Base-by-base conservation (phyloP, 2,329 filamentous ascomycete species). In the Ilyonectria sp. region DNA sequence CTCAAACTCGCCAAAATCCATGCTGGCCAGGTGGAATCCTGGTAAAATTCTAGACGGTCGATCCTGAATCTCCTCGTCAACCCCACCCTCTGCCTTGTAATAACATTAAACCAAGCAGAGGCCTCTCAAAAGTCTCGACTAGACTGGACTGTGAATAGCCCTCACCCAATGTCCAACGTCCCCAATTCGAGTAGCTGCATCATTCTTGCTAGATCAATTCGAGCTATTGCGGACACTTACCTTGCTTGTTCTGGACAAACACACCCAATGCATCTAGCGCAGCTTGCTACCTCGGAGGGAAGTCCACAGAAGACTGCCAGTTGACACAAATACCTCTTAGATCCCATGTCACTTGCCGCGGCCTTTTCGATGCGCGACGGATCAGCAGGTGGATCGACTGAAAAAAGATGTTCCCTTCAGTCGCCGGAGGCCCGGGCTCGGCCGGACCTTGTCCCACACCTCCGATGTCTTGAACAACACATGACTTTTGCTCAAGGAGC, bases 21-120 rank as follows among this genome's bases (percentile, higher is more conserved):
- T 43, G 40, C 2, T 17, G 15, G n/a, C 17, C 37, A 8, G 40
- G 15, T n/a, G n/a, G 40, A 53, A 53, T 35, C 31, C n/a, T 35
- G 31, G 50, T 53, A 37, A 53, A 53, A 52, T 21, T 52, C 29
- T 10, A 33, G 31, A 21, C n/a, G 21, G 29, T 53, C 21, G 50
- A 53, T n/a, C n/a, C 31, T 35, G 50, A 9, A 9, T 53, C 33
- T 53, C 31, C 29, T 19, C 29, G 29, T 19, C 49, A 33, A 4
- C 29, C 33, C 29, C 50, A 7, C 29, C 50, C 50, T 31, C 15
- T 26, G 26, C 17, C n/a, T 35, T 29, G 11, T 53, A 35, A 53
- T 21, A 53, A 46, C 50, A 35, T 33, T 31, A 31, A 35, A 31
- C 31, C 50, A 35, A 33, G n/a, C 49, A 35, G 11, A 8, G 17